Evolutionary conservation across 176 grass and related monocot genomes (phyloP).

Genomic region (Eleusine indica): DNA sequence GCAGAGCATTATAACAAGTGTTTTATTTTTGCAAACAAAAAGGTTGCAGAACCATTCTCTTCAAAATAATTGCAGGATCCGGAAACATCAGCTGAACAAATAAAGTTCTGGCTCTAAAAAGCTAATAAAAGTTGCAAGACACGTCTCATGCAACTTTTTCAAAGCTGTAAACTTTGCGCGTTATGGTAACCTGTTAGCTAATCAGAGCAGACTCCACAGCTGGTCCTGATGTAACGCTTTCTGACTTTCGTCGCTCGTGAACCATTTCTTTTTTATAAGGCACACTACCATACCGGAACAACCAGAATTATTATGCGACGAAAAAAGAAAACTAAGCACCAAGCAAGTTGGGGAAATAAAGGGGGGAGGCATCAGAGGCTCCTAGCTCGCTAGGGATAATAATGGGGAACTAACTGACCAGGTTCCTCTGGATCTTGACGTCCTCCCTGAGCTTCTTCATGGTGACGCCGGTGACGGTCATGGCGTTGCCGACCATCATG

Average conservation of each 20-base stretch:
- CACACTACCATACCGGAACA: no score
- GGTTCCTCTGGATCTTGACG: conserved; percentile 47
- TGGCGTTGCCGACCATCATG: conserved; percentile 92
- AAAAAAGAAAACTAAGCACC: neutral
- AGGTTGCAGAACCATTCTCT: no score
- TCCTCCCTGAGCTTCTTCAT: conserved; percentile 55
- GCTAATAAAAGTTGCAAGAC: neutral
- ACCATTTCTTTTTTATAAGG: neutral
- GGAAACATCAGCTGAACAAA: neutral
- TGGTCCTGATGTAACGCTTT: neutral
- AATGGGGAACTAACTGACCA: neutral
- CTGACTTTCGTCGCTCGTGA: neutral
- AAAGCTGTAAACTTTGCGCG: neutral
- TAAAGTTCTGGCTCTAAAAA: neutral
- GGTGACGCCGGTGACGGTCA: conserved; percentile 88
- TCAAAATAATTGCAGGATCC: neutral
- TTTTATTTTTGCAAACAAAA: neutral
- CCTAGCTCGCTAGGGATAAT: no score
- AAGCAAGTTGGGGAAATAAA: neutral
- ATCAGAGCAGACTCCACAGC: neutral
- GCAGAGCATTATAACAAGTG: neutral
- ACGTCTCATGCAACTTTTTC: neutral
- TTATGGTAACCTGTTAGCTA: no score
- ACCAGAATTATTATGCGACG: neutral
- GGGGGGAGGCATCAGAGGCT: no score